Conservation (phyloP, 371 early-diverging fungal genomes). For the Encephalitozoon intestinalis region DNA sequence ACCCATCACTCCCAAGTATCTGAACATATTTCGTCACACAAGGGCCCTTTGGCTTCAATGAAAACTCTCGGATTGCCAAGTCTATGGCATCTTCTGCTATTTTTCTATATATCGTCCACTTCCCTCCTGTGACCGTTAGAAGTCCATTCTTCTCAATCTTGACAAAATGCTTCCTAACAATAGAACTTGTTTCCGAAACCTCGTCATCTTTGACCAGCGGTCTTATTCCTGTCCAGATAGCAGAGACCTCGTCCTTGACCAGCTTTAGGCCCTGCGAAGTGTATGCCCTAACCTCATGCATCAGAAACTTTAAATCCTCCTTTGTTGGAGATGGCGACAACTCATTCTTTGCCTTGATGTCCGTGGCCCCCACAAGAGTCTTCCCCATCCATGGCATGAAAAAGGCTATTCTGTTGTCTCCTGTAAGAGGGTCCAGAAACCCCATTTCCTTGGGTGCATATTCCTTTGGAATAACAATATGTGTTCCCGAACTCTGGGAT, state of each 20-base stretch:
- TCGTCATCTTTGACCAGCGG: conserved; percentile 86
- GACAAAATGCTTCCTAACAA: conserved; percentile 92
- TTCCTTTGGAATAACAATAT: conserved; percentile 83
- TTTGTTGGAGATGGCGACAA: conserved; percentile 75
- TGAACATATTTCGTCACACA: conserved; percentile 68
- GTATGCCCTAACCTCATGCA: conserved; percentile 80
- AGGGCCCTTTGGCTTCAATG: conserved; percentile 57
- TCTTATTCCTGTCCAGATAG: conserved; percentile 94
- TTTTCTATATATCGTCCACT: conserved; percentile 96
- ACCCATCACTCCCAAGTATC: conserved; percentile 78
- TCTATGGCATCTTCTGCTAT: conserved; percentile 95
- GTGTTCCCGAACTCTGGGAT: conserved; percentile 84
- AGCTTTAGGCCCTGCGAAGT: conserved; percentile 76
- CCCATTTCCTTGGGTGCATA: conserved; percentile 86
- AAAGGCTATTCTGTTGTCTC: conserved; percentile 92
- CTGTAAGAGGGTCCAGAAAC: conserved; percentile 84
- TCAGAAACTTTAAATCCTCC: conserved; percentile 84
- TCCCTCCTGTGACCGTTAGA: conserved; percentile 93
- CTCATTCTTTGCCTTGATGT: conserved; percentile 72
- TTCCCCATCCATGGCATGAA: conserved; percentile 94
- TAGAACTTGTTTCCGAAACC: conserved; percentile 73
- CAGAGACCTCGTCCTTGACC: conserved; percentile 80
- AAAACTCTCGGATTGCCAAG: conserved; percentile 69
- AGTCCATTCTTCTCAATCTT: conserved; percentile 71
- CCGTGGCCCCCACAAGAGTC: conserved; percentile 94